phyloP scores from a whole-genome alignment of 495 filamentous ascomycete species.

The Cudoniella acicularis region DNA sequence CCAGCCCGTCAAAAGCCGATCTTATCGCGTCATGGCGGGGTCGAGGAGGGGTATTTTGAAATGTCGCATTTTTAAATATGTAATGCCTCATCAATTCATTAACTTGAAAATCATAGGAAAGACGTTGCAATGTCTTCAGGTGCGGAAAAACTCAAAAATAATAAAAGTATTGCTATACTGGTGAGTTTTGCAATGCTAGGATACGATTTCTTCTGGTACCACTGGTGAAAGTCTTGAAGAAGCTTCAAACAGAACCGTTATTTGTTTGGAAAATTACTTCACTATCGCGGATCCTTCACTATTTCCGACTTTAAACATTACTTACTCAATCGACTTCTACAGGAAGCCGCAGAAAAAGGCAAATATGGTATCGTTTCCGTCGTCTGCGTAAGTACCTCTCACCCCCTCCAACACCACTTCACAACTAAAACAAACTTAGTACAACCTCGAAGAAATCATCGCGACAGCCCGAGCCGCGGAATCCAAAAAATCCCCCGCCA shows the following conservation, averaged over 20 bases:
- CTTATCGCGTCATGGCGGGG: background rate
- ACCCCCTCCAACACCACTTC: background rate
- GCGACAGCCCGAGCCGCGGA: slow-evolving; percentile 61
- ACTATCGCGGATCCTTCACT: too few species aligned
- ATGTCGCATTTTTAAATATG: too few species aligned
- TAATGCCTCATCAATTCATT: background rate
- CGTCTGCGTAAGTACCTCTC: slow-evolving; percentile 15
- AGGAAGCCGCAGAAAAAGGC: slow-evolving; percentile 16
- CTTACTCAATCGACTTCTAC: too few species aligned
- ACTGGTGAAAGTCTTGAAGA: too few species aligned
- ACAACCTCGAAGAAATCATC: slow-evolving; percentile 53
- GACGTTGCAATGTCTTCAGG: slow-evolving; percentile 12
- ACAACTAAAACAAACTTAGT: background rate
- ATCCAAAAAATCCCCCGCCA: slow-evolving; percentile 54
- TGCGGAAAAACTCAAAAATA: slow-evolving; percentile 18
- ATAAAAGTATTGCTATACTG: slow-evolving; percentile 23
- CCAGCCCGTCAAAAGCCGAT: background rate
- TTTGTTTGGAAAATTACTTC: too few species aligned
- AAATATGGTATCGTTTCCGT: slow-evolving; percentile 23
- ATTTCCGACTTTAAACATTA: too few species aligned
- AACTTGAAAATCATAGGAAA: background rate
- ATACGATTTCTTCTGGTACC: too few species aligned
- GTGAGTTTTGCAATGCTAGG: too few species aligned
- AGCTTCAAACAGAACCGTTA: too few species aligned
- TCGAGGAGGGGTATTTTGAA: too few species aligned